phyloP scores from a whole-genome alignment of 768 basidiomycete species.

The Trametes cingulata region DNA sequence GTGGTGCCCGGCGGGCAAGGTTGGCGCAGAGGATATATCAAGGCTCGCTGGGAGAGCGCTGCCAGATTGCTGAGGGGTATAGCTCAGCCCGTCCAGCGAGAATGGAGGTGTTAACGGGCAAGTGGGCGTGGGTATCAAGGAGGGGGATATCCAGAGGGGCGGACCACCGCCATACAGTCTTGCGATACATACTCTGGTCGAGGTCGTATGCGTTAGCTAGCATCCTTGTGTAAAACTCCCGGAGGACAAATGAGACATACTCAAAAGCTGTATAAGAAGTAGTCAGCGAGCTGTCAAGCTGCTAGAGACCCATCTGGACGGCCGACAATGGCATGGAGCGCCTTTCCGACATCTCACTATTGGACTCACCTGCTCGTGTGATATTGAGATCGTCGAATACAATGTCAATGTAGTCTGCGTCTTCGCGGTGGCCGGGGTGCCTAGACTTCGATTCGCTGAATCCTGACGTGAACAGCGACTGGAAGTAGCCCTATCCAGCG shows the following conservation, averaged over 20 bases:
- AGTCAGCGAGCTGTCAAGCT: not conserved
- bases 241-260: no score
- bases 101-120: conserved; percentile 76
- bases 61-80: conserved; percentile 22
- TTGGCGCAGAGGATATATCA: conserved; percentile 25
- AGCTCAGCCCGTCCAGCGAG: conserved; percentile 27
- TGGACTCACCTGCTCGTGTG: conserved; percentile 71
- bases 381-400: conserved; percentile 86
- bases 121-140: conserved; percentile 61
- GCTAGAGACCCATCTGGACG: no score
- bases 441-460: conserved; percentile 59
- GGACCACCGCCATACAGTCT: conserved; percentile 88
- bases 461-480: conserved; percentile 80
- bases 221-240: no score
- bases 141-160: conserved; percentile 62
- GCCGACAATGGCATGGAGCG: not conserved
- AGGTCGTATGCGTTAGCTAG: no score
- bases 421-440: conserved; percentile 22
- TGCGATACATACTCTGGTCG: conserved; percentile 74
- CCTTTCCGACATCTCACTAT: conserved; percentile 10
- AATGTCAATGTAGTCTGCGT: conserved; percentile 62
- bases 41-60: conserved; percentile 24
- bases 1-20: conserved; percentile 57
- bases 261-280: conserved; percentile 69
- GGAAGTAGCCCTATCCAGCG: conserved; percentile 74